phyloP scores from a whole-genome alignment of 306 rosid species.

The Vicia faba region DNA sequence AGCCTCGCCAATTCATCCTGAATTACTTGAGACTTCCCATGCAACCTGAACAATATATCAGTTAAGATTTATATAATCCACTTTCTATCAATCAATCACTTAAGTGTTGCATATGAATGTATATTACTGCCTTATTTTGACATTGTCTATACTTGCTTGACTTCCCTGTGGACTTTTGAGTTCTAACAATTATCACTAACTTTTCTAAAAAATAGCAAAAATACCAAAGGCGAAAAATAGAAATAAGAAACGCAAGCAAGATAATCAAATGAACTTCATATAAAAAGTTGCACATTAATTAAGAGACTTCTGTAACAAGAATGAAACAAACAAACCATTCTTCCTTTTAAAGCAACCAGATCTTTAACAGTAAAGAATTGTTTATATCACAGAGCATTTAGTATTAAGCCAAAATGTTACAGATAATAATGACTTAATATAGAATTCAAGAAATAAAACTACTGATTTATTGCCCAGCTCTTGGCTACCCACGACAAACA shows the following conservation, averaged over 20 bases:
- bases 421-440: constrained; percentile 3
- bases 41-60: constrained; percentile 62
- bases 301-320: constrained; percentile 2
- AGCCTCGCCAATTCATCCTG: constrained; percentile 95
- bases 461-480: constrained; percentile 16
- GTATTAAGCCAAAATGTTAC: constrained; percentile 12
- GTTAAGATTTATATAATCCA: constrained; percentile 12
- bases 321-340: neutral
- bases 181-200: neutral
- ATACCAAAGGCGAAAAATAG: neutral
- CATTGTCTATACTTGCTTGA: constrained; percentile 3
- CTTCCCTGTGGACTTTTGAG: constrained; percentile 10
- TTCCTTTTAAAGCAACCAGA: constrained; percentile 16
- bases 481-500: constrained; percentile 23
- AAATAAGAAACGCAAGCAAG: constrained; percentile 6
- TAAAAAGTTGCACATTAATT: neutral
- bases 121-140: neutral
- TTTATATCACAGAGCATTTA: constrained; percentile 16
- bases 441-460: constrained; percentile 10
- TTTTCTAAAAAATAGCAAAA: neutral
- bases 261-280: neutral
- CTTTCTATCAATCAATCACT: neutral
- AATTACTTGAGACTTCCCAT: constrained; percentile 92
- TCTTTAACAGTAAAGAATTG: constrained; percentile 11
- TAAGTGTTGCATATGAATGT: neutral